Evolutionary conservation across 495 filamentous ascomycete genomes (phyloP).

Genomic region (Aspergillus mulundensis): DNA sequence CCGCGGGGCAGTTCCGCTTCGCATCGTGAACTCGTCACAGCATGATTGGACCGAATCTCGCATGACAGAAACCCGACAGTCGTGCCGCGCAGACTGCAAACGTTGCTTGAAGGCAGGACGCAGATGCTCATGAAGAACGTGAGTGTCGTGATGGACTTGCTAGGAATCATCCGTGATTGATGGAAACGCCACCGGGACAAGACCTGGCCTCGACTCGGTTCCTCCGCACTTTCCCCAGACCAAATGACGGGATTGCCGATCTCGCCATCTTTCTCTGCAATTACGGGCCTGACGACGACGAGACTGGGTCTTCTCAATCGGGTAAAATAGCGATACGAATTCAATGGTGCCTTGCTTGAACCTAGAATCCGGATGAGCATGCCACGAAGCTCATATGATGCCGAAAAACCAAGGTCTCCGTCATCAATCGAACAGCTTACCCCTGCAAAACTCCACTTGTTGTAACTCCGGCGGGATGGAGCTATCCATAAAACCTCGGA

Average conservation of each 20-base stretch:
- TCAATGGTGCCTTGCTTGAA: not conserved
- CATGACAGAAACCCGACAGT: too few relatives aligned
- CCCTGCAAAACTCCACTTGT: not conserved
- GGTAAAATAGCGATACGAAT: constrained; percentile 1
- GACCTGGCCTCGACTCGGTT: not conserved
- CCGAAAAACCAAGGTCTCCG: not conserved
- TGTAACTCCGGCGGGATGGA: constrained; percentile 31
- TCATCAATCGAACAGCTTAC: not conserved
- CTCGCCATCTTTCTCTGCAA: not conserved
- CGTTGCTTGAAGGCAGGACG: too few relatives aligned
- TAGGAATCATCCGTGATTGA: constrained; percentile 11
- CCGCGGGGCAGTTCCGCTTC: too few relatives aligned
- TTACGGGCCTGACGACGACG: not conserved
- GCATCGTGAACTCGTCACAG: too few relatives aligned
- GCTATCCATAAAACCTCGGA: not conserved
- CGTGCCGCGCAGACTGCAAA: too few relatives aligned
- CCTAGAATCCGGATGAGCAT: not conserved
- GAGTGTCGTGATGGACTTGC: too few relatives aligned
- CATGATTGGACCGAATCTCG: too few relatives aligned
- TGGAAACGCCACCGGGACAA: constrained; percentile 12
- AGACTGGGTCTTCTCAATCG: not conserved
- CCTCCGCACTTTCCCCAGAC: constrained; percentile 10
- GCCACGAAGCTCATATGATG: not conserved
- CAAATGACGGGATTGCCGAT: not conserved
- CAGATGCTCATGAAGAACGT: too few relatives aligned